Evolutionary conservation across 768 basidiomycete species (phyloP), one percentile per base, ranked within the genome.

Genomic region (Pleurotus giganteus): DNA sequence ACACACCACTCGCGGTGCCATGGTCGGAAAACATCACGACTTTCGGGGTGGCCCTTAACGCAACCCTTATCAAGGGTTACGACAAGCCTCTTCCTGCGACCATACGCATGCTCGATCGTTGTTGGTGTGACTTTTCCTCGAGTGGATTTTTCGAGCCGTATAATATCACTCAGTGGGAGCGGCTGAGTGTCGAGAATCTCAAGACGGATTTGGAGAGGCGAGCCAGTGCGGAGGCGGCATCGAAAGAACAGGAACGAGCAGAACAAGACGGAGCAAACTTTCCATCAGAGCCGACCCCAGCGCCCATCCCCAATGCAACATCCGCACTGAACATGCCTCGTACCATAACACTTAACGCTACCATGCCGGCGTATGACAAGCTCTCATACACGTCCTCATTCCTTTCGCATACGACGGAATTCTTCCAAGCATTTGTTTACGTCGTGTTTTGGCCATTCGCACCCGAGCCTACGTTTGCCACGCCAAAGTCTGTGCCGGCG

Each of bases 71-170:
- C 6, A 45, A 70, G 17, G 70, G 73, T 52, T 75, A 78, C 60
- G 58, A 69, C 11, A 65, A 71, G 6, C 68, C 80, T 9, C 59
- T 81, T 4, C 86, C 86, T 0, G 68, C 77, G 1, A 77, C 82
- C 43, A 82, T 93, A 46, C 83, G 80, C 24, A 77, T 89, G 2
- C 75, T 79, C 3, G 91, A 93, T 61, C 83, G 90, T 43, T 94
- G 91, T 64, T 94, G 91, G 91, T 93, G 91, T 60, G 91, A 93
- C 62, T 73, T 91, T 57, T 80, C 84, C 17, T 71, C 74, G 15
- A 75, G 75, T 15, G 77, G 78, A 12, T 73, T 91, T 56, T 94
- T 93, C 61, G 83, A 88, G 58, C 86, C 89, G 5, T 91, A 85
- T 69, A 86, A 92, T 58, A 74, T 85, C 44, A 81, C 87, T 28